Base-by-base conservation (phyloP, 2,329 filamentous ascomycete species). In the Epichloe typhina region DNA sequence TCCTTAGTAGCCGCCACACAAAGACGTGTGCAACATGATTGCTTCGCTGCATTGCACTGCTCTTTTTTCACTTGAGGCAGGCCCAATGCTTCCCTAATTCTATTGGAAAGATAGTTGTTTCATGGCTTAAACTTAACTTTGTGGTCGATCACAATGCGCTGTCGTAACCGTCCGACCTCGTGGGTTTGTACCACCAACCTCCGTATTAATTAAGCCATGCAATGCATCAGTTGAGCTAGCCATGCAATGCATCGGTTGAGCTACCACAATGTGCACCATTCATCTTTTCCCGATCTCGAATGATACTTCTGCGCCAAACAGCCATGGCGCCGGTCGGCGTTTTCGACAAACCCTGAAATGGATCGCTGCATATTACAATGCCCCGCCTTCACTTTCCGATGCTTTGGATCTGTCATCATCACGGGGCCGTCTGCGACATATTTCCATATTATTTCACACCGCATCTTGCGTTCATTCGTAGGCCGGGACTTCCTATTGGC, bases 241-340 rank as follows among this genome's bases (percentile, higher is more conserved):
- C 45, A 47, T 47, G 45, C 44, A 44, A 35, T 47, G 49, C 49
- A 37, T 35, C 36, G n/a, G n/a, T 46, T 46, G 46, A 35, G 44
- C 38, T 43, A 42, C 44, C 40, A 33, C 35, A n/a, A 47, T 42
- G 43, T 38, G 35, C 38, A 51, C 42, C 17, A 19, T 33, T 19
- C 37, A n/a, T 39, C 37, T 37, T 40, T 40, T 39, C 12, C 41
- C 35, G 21, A 46, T 35, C 35, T 40, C 15, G 43, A 26, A 38
- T 3, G 35, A 17, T 31, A 13, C 36, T 31, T 41, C 33, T 37
- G 43, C 43, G 17, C 31, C 11, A 15, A 36, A 36, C 17, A 15
- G n/a, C 31, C 3, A 36, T 13, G 31, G 43, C 31, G 31, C 31
- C 17, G 19, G 31, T 46, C 5, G 6, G 42, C 42, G n/a, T 36